Evolutionary conservation across 352 stramenopile genomes (phyloP).

Genomic region (Stephanocyclus meneghinianus): DNA sequence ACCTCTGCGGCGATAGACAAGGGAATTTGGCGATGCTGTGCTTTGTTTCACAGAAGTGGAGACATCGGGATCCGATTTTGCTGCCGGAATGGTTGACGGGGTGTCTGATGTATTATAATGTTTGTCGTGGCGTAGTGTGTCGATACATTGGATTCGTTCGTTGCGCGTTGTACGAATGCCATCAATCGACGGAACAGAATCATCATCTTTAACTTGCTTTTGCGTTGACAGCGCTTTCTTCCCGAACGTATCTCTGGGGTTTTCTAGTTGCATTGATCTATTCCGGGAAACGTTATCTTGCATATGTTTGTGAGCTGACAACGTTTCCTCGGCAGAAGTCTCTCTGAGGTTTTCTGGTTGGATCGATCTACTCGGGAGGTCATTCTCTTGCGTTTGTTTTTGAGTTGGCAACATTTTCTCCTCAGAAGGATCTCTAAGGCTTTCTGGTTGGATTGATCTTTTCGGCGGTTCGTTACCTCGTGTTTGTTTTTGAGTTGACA

Average conservation of each 20-base stretch:
- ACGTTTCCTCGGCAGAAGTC: no score
- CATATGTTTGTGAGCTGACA: background rate
- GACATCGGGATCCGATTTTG: background rate
- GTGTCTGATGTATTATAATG: background rate
- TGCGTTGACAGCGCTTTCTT: background rate
- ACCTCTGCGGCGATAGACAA: constrained; percentile 6
- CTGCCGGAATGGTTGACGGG: background rate
- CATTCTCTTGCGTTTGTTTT: no score
- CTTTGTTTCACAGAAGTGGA: background rate
- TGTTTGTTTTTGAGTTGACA: background rate
- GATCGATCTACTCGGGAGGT: no score
- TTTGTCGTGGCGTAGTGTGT: constrained; percentile 3
- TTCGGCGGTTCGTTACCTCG: no score
- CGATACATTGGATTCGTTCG: background rate
- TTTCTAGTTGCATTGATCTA: constrained; percentile 10
- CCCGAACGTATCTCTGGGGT: background rate
- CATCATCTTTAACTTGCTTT: background rate
- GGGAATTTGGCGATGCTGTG: background rate
- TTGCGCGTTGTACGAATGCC: background rate
- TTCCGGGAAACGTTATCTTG: background rate
- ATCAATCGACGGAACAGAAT: background rate
- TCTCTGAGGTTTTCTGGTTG: no score
- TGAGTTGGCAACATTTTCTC: background rate
- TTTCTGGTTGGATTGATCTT: no score
- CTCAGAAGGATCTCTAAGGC: no score